These are phyloP conservation scores for Magnolia sinica DNA, from an alignment of 164 flowering plant genomes.

Conservation along the genomic window DNA sequence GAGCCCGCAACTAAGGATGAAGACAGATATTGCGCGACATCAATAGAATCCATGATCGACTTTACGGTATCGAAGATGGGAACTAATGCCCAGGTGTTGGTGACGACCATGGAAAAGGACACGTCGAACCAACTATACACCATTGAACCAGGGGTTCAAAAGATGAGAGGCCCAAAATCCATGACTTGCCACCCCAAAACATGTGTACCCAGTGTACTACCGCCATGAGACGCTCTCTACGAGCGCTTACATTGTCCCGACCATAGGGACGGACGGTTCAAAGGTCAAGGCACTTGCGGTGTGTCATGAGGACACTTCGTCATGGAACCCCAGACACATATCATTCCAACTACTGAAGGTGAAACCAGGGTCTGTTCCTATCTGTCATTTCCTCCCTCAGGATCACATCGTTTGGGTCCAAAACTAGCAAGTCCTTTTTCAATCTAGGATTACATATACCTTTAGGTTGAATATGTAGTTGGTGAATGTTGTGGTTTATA, in stretches of 20 bases:
- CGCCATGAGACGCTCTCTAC: slow-evolving; percentile 25
- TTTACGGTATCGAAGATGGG: slow-evolving; percentile 30
- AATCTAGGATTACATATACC: neutral
- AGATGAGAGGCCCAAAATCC: slow-evolving; percentile 10
- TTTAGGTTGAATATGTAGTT: neutral
- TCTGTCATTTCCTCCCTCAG: slow-evolving; percentile 37
- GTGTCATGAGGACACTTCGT: slow-evolving; percentile 31
- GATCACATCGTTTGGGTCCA: slow-evolving; percentile 30
- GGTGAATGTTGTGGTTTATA: neutral
- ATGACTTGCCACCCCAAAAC: slow-evolving; percentile 28
- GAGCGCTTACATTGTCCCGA: slow-evolving; percentile 22
- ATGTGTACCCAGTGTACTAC: slow-evolving; percentile 29
- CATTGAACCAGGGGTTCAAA: slow-evolving; percentile 9
- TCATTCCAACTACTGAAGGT: slow-evolving; percentile 37
- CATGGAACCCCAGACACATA: slow-evolving; percentile 35
- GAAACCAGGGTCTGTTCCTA: slow-evolving; percentile 35
- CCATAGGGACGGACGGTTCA: slow-evolving; percentile 29
- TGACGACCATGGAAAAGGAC: slow-evolving; percentile 14
- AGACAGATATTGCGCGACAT: slow-evolving; percentile 30
- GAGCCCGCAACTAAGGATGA: slow-evolving; percentile 25
- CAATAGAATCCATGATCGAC: slow-evolving; percentile 36
- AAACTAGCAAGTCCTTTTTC: neutral
- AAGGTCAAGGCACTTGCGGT: slow-evolving; percentile 27
- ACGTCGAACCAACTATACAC: slow-evolving; percentile 10
- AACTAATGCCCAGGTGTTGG: slow-evolving; percentile 1